These are phyloP conservation scores for Leishmania amazonensis DNA, from an alignment of 208 protist genomes.

Conservation along the genomic window DNA sequence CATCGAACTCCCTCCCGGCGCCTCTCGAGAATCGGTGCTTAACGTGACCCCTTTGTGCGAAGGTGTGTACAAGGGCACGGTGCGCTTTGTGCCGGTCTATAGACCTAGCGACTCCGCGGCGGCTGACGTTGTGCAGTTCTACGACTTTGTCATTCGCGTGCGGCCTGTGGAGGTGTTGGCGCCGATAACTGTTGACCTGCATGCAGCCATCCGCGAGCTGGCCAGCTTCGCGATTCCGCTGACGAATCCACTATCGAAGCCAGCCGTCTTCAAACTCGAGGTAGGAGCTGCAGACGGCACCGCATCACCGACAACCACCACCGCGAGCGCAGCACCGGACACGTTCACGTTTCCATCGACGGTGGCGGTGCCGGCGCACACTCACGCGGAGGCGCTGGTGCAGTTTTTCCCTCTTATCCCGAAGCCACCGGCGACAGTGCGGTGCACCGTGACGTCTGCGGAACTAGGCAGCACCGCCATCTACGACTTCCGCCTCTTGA, in stretches of 20 bases:
- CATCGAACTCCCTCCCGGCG: conserved; percentile 89
- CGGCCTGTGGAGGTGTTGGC: conserved; percentile 25
- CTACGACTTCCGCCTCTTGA: conserved; percentile 76
- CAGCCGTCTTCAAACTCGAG: conserved; percentile 65
- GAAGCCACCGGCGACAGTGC: conserved; percentile 57
- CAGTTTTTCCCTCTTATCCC: conserved; percentile 92
- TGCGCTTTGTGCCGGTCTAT: conserved; percentile 61
- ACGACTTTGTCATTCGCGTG: conserved; percentile 77
- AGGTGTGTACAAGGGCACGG: conserved; percentile 66
- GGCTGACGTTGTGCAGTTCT: conserved; percentile 82
- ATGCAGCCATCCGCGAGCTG: conserved; percentile 75
- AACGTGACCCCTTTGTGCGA: conserved; percentile 85
- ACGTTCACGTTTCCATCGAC: conserved; percentile 62
- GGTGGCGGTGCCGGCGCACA: conserved; percentile 68
- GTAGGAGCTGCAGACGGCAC: conserved; percentile 50
- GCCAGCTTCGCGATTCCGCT: conserved; percentile 76
- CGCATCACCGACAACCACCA: conserved; percentile 4
- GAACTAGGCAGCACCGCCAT: conserved; percentile 84
- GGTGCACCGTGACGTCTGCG: conserved; percentile 62
- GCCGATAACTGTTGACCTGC: conserved; percentile 65
- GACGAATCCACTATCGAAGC: conserved; percentile 89
- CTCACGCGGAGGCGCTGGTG: conserved; percentile 56
- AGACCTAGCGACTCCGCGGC: conserved; percentile 32
- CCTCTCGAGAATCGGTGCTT: conserved; percentile 71
- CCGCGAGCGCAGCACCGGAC: conserved; percentile 14